Evolutionary conservation across 768 basidiomycete genomes (phyloP).

Genomic region (Agaricus subrufescens): DNA sequence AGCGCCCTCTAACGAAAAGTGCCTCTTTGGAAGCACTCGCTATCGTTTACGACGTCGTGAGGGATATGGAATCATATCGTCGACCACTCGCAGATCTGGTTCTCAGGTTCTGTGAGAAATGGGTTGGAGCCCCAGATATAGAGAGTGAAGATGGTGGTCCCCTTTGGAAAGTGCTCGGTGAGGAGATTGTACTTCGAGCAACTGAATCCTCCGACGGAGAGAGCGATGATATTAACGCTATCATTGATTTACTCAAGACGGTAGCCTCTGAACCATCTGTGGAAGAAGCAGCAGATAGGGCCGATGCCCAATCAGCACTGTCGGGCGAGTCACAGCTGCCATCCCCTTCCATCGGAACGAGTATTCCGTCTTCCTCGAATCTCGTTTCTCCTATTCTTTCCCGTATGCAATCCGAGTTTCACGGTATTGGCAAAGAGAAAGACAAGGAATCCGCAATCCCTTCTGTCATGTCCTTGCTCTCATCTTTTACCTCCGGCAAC

Average conservation of each 20-base stretch:
- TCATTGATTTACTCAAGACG: slow-evolving; percentile 32
- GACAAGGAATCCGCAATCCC: slow-evolving; percentile 44
- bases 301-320: slow-evolving; percentile 37
- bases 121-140: slow-evolving; percentile 20
- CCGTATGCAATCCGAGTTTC: slow-evolving; percentile 54
- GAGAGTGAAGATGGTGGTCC: slow-evolving; percentile 33
- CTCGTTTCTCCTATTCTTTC: slow-evolving; percentile 51
- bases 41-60: slow-evolving; percentile 57
- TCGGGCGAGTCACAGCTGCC: slow-evolving; percentile 33
- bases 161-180: slow-evolving; percentile 60
- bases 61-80: slow-evolving; percentile 66
- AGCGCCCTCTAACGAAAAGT: slow-evolving; percentile 48
- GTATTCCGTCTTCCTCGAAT: slow-evolving; percentile 23
- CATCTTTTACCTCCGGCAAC: slow-evolving; percentile 50
- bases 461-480: slow-evolving; percentile 59
- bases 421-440: slow-evolving; percentile 29
- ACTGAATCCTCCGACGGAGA: slow-evolving; percentile 30
- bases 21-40: slow-evolving; percentile 56
- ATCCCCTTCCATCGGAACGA: slow-evolving; percentile 25
- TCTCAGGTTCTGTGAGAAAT: slow-evolving; percentile 35
- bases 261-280: slow-evolving; percentile 35
- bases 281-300: slow-evolving; percentile 36
- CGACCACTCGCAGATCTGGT: slow-evolving; percentile 49
- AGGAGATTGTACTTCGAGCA: slow-evolving; percentile 58
- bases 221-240: slow-evolving; percentile 15